Base-by-base conservation (phyloP, 139 green algal species). In the Trebouxia sp. region DNA sequence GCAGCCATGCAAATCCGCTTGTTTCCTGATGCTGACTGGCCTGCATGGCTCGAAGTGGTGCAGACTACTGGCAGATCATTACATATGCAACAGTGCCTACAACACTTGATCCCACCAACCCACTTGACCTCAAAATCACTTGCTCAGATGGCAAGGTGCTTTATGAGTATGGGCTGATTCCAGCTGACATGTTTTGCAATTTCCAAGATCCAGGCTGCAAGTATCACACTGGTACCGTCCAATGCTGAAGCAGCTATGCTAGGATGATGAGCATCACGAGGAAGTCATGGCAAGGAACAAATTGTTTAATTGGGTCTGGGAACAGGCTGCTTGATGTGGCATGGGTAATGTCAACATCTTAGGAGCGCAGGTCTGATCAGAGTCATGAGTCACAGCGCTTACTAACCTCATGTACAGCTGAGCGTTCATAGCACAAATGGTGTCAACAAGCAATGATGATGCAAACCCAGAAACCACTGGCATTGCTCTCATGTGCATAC, bases 41-140 rank as follows among this genome's bases (percentile, higher is more conserved):
- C 43, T 12, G 62, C 35, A 43, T 72, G 62, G 62, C 62, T 45
- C 62, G 62, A 22, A 30, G 14, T 72, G 62, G 62, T 24, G 62
- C 62, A n/a, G 62, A 72, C 35, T 72, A 72, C 35, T 72, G 62
- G 62, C 62, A 72, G 35, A 42, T 72, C 62, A 72, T n/a, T 42
- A 22, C 42, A 22, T 72, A 72, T 26, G 11, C 62, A 14, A 43
- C 11, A 28, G 62, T 72, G 5, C 62, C 62, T 72, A 15, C 10
- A 6, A 12, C 20, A 5, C 62, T 72, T 37, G 37, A 45, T 41
- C 62, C 62, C 9, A 35, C 32, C 20, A 35, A 72, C 62, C 62
- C 62, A 42, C 12, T 72, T 26, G 62, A 72, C 62, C 28, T 72
- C 62, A 72, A 43, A 24, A 72, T 72, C 11, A 45, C 32, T 14